phyloP scores from a whole-genome alignment of 2,329 filamentous ascomycete genomes.

The Tolypocladium nubicola region DNA sequence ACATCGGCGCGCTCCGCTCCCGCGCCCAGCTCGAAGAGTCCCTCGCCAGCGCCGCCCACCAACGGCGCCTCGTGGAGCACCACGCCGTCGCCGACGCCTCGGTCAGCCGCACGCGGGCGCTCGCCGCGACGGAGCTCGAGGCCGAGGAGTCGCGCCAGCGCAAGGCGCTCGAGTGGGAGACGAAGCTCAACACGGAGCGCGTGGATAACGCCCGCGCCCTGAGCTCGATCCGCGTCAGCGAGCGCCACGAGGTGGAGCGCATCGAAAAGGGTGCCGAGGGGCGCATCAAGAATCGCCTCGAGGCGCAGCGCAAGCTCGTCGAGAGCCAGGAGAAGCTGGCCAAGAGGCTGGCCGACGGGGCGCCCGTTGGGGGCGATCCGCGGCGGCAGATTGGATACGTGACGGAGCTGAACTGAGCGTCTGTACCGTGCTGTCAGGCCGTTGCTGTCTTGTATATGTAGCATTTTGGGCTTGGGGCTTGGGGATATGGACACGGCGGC shows the following conservation, averaged over 20 bases:
- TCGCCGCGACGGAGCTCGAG: slow-evolving; percentile 36
- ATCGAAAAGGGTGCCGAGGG: slow-evolving; percentile 35
- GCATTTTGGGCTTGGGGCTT: not conserved
- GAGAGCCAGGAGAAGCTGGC: slow-evolving; percentile 32
- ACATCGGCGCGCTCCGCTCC: slow-evolving; percentile 31
- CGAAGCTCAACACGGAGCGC: slow-evolving; percentile 31
- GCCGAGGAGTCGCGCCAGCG: slow-evolving; percentile 32
- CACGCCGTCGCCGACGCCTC: slow-evolving; percentile 34
- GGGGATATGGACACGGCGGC: not conserved
- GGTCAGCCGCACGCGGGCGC: slow-evolving; percentile 29
- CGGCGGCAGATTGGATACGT: slow-evolving; percentile 47
- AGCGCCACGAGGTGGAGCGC: slow-evolving; percentile 39
- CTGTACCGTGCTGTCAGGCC: not conserved
- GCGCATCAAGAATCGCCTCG: slow-evolving; percentile 32
- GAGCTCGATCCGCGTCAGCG: slow-evolving; percentile 35
- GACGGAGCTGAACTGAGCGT: slow-evolving; percentile 33
- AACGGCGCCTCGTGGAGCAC: slow-evolving; percentile 33
- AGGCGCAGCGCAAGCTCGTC: slow-evolving; percentile 42
- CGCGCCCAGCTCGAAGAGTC: slow-evolving; percentile 37
- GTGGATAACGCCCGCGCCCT: slow-evolving; percentile 39
- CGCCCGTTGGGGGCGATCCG: slow-evolving; percentile 11
- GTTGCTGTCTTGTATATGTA: not conserved
- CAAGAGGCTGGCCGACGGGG: slow-evolving; percentile 31
- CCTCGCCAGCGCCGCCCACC: slow-evolving; percentile 18
- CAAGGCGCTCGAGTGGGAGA: slow-evolving; percentile 38